Conservation (phyloP, 148 eudicot genomes). For the Nepenthes gracilis region DNA sequence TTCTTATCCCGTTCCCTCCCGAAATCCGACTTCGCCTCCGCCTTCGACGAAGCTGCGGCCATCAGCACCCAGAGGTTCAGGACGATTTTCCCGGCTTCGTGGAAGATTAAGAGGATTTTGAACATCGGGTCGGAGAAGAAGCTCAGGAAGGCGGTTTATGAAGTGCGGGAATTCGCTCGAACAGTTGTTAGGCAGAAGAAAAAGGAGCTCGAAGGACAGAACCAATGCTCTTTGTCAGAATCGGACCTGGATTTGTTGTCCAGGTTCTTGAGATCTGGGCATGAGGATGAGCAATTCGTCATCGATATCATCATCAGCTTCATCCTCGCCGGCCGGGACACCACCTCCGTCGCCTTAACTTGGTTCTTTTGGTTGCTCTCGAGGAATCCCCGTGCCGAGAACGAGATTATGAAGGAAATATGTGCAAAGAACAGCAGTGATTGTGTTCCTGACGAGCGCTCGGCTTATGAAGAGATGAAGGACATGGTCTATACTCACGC, state of each 20-base stretch:
- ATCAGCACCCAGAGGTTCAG: slow-evolving; percentile 18
- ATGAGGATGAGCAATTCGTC: slow-evolving; percentile 24
- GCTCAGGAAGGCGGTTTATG: slow-evolving; percentile 17
- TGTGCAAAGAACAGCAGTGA: not conserved
- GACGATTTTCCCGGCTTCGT: slow-evolving; percentile 12
- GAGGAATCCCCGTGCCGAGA: slow-evolving; percentile 14
- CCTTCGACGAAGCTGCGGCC: slow-evolving; percentile 29
- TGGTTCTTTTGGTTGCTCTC: slow-evolving; percentile 42
- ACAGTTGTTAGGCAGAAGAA: slow-evolving; percentile 10
- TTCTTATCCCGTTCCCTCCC: slow-evolving; percentile 24
- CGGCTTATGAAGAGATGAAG: slow-evolving; percentile 19
- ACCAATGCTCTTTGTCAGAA: not conserved
- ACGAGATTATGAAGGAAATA: slow-evolving; percentile 21
- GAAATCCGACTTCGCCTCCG: slow-evolving; percentile 16
- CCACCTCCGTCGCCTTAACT: slow-evolving; percentile 25
- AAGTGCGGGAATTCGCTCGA: slow-evolving; percentile 12
- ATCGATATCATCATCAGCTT: slow-evolving; percentile 33
- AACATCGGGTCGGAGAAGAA: slow-evolving; percentile 31
- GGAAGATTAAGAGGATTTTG: slow-evolving; percentile 27
- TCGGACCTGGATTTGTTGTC: slow-evolving; percentile 25
- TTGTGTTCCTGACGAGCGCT: not conserved
- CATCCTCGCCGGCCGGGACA: slow-evolving; percentile 37
- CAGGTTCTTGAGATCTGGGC: slow-evolving; percentile 29
- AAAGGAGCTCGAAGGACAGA: not conserved
- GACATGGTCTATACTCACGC: slow-evolving; percentile 32